These are phyloP conservation scores for Spatholobus suberectus DNA, from an alignment of 306 rosid species.

Conservation along the genomic window DNA sequence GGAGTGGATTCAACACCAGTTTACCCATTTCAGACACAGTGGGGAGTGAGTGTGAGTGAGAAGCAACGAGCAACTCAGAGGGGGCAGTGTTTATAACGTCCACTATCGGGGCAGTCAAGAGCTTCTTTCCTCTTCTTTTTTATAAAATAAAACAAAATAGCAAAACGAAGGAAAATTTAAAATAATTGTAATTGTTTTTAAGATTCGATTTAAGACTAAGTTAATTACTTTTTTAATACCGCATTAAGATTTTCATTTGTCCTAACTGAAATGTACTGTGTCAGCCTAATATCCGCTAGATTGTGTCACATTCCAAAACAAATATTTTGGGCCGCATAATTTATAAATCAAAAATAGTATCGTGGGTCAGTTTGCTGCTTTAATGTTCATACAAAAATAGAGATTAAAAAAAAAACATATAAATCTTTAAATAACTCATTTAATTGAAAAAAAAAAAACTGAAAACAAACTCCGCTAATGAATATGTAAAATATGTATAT, in stretches of 20 bases:
- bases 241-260: background rate
- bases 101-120: background rate
- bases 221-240: too few relatives aligned
- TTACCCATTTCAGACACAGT: constrained; percentile 24
- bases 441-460: background rate
- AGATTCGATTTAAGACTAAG: background rate
- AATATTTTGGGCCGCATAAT: background rate
- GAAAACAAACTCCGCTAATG: too few relatives aligned
- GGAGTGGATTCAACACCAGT: background rate
- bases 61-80: background rate
- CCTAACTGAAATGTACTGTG: background rate
- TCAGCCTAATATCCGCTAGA: background rate
- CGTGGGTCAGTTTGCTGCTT: background rate
- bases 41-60: constrained; percentile 31
- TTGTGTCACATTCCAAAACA: background rate
- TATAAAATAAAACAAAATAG: too few relatives aligned
- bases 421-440: background rate
- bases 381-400: too few relatives aligned
- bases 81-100: constrained; percentile 40
- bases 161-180: background rate
- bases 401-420: too few relatives aligned
- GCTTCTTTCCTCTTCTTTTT: background rate
- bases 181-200: background rate
- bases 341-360: background rate
- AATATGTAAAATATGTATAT: too few relatives aligned